Percentiles rank a stretch among this genome's conserved stretches.
Evolutionary conservation across 2,329 filamentous ascomycete species (phyloP).

Genomic region (Immersiporthe knoxdaviesiana): DNA sequence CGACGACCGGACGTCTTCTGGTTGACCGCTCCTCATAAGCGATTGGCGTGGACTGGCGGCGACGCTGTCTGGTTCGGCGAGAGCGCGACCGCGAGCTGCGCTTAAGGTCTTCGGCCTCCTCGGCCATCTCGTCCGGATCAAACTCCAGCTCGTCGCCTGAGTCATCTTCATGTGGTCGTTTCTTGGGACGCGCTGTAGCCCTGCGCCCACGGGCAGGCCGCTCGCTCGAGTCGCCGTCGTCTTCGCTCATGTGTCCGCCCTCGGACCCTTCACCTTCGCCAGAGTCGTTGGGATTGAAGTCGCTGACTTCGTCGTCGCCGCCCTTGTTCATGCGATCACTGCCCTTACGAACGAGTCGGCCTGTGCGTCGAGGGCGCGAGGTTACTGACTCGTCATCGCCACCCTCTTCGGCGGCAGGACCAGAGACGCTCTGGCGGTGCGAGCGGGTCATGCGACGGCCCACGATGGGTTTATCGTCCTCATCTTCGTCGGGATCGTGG

Average conservation of each 20-base stretch:
- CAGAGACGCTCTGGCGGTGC: constrained; percentile 33
- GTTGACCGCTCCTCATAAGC: constrained; percentile 60
- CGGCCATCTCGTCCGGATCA: constrained; percentile 66
- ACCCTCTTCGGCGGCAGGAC: constrained; percentile 35
- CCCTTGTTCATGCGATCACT: constrained; percentile 47
- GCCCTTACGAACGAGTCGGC: constrained; percentile 23
- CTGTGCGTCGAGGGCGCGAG: constrained; percentile 19
- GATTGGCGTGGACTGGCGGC: constrained; percentile 59
- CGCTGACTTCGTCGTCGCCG: constrained; percentile 59
- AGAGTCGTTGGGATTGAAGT: constrained; percentile 65
- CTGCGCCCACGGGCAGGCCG: constrained; percentile 53
- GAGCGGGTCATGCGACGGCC: constrained; percentile 27
- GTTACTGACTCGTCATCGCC: constrained; percentile 31
- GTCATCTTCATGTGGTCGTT: constrained; percentile 51
- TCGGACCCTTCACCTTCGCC: constrained; percentile 56
- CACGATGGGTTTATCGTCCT: constrained; percentile 38
- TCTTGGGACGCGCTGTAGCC: constrained; percentile 47
- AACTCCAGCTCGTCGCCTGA: constrained; percentile 62
- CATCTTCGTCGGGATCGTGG: constrained; percentile 36
- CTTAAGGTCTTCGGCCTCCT: constrained; percentile 66
- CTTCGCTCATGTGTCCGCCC: constrained; percentile 41
- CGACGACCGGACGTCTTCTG: constrained; percentile 65
- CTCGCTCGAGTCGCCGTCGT: constrained; percentile 53
- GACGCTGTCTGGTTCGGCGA: constrained; percentile 44
- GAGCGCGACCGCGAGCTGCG: constrained; percentile 55